Base-by-base conservation (phyloP, 2,329 filamentous ascomycete species). In the Xylaria multiplex region DNA sequence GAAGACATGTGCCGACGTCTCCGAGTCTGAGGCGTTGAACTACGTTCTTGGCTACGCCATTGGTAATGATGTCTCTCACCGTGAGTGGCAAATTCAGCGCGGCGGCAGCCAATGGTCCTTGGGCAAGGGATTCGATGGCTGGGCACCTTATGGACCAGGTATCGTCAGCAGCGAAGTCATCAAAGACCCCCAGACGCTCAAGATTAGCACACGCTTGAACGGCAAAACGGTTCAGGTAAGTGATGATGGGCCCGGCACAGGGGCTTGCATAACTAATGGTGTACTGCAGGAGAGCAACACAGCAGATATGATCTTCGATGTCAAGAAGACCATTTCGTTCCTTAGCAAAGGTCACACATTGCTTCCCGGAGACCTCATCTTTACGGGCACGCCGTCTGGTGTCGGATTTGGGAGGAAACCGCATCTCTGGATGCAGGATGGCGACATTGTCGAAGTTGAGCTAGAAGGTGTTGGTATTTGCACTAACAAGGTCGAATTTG, bases 21-120 rank as follows among this genome's bases (percentile, higher is more conserved):
- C 87, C 1, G 89, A 91, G 78, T 81, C 82, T 1, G 78, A 86
- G 24, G 91, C 91, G 0, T 80, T 93, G n/a, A 81, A 89, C 59
- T 89, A 92, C 73, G 90, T 94, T 2, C 81, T 93, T 1, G 92
- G 92, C 5, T 94, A 93, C 75, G 84, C 88, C 2, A 85, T 92
- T 40, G 90, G 91, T 60, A 92, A 95, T 78, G 92, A 95, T 76
- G 86, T 95, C n/a, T 92, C 89, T 11, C 91, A 93, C 79, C 87
- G 91, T 46, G 90, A 92, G 70, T 93, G 90, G 89, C 90, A 93
- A 78, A 78, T 91, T 66, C 85, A 88, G 76, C 84, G 83, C 46
- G 89, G 89, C 16, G 88, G 88, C 16, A 85, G 89, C 1, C 90
- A 93, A 78, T 92, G 90, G 90, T 85, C 84, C 0, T 79, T 91